Conservation (phyloP, 306 rosid species). For the Erythrophleum fordii region DNA sequence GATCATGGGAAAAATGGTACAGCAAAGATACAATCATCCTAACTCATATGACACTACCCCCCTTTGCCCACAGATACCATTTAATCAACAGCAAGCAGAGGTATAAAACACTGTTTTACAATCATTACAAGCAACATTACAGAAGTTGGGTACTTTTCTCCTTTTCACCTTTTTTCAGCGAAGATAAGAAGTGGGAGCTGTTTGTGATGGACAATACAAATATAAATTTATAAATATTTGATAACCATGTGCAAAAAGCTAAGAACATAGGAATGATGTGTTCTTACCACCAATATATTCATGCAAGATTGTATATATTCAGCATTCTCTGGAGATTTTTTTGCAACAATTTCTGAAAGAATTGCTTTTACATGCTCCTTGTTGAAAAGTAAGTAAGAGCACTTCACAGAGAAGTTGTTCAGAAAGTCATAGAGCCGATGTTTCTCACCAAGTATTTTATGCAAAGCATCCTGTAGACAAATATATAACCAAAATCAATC, state of each 20-base stretch:
- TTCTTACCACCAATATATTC: constrained; percentile 82
- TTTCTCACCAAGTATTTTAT: constrained; percentile 81
- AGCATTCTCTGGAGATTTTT: constrained; percentile 63
- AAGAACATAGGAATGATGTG: constrained; percentile 37
- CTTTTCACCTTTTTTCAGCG: not conserved
- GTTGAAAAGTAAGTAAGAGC: constrained; percentile 88
- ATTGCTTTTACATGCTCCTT: constrained; percentile 89
- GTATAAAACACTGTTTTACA: constrained; percentile 5
- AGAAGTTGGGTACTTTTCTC: not conserved
- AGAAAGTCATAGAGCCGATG: constrained; percentile 87
- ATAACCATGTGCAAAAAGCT: constrained; percentile 19
- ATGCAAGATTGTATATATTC: constrained; percentile 63
- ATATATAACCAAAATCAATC: constrained; percentile 28
- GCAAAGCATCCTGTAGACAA: constrained; percentile 80
- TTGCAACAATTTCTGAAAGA: constrained; percentile 63
- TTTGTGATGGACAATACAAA: constrained; percentile 17
- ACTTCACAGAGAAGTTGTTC: constrained; percentile 69
- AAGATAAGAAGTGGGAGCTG: constrained; percentile 3
- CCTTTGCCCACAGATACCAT: constrained; percentile 22
- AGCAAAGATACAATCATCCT: constrained; percentile 8
- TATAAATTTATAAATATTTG: constrained; percentile 13
- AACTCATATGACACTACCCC: not conserved
- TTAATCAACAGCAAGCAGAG: constrained; percentile 20
- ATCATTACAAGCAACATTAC: not conserved
- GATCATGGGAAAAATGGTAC: constrained; percentile 21